Base-by-base conservation (phyloP, 768 basidiomycete species). In the Cystoderma amianthinum region DNA sequence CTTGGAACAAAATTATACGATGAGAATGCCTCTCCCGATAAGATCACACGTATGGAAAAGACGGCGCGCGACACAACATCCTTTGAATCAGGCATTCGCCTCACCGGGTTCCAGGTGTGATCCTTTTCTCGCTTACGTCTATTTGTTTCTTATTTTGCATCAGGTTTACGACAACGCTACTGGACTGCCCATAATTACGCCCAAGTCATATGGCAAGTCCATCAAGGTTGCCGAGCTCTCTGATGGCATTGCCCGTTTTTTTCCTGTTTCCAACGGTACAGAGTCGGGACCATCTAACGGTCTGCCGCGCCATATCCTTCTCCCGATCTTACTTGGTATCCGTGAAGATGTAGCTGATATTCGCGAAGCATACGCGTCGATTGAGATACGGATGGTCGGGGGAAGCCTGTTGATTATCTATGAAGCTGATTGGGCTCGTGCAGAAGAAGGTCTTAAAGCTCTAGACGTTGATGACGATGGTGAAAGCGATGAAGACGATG, bases 81-180 rank as follows among this genome's bases (percentile, higher is more conserved):
- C 7, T 56, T 70, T 2, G 74, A 80, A 58, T 85, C 82, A 1
- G 96, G 95, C 0, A 46, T 97, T 3, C 64, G 89, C 28, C 59
- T 97, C 37, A 96, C 93, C 2, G 96, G 89, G 5, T 97, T 91
- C 60, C 88, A 92, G 71, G 95, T 92, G 48, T 39, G 74, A n/a
- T 32, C 6, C 38, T 19, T 22, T 41, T 41, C 21, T 18, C 30
- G 18, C 39, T 18, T 39, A 18, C 20, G 17, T 5, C n/a, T 25
- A 30, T 32, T 17, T 33, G 7, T 30, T 12, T 37, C 35, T 47
- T 35, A 37, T 41, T 43, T 36, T 35, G 37, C 40, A 30, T 24
- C 42, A 92, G 91, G 85, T 91, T 2, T 84, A 85, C 60, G 76
- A 90, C 51, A 71, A 82, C 38, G 51, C 62, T 13, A 69, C 78